Percentiles rank a stretch among this genome's conserved stretches.
These are phyloP conservation scores for Globisporangium megalacanthum DNA, from an alignment of 352 stramenopile species.

Conservation along the genomic window DNA sequence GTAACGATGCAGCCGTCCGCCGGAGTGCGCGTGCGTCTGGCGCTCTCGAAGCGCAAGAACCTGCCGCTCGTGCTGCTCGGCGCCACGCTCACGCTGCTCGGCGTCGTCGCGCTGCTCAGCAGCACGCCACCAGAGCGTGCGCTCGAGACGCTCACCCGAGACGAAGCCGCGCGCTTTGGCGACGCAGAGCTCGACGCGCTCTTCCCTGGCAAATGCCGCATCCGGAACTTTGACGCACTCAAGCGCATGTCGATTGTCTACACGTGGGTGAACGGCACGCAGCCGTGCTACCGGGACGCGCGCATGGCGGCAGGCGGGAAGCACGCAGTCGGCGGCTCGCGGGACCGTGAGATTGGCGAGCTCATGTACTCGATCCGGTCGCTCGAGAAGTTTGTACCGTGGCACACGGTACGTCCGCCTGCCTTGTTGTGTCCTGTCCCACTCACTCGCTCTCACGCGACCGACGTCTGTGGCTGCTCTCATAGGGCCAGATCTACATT, in stretches of 20 bases:
- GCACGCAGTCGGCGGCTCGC: constrained; percentile 66
- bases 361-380: constrained; percentile 86
- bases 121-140: constrained; percentile 26
- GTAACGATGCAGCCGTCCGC: constrained; percentile 47
- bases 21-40: constrained; percentile 64
- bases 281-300: constrained; percentile 77
- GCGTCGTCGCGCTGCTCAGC: constrained; percentile 37
- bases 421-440: background rate
- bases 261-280: constrained; percentile 85
- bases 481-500: constrained; percentile 75
- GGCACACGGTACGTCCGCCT: constrained; percentile 42
- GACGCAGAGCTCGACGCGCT: constrained; percentile 42
- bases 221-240: constrained; percentile 83
- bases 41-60: constrained; percentile 54
- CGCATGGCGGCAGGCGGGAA: constrained; percentile 64
- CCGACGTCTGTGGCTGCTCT: background rate
- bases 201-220: constrained; percentile 73
- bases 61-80: constrained; percentile 45
- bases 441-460: background rate
- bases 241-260: constrained; percentile 87
- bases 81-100: constrained; percentile 31
- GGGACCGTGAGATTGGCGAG: constrained; percentile 85
- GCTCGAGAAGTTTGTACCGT: constrained; percentile 76
- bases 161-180: constrained; percentile 32
- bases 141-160: constrained; percentile 25